Conservation (phyloP, 1,139 yeast species). For the Sugiyamaella sp. region DNA sequence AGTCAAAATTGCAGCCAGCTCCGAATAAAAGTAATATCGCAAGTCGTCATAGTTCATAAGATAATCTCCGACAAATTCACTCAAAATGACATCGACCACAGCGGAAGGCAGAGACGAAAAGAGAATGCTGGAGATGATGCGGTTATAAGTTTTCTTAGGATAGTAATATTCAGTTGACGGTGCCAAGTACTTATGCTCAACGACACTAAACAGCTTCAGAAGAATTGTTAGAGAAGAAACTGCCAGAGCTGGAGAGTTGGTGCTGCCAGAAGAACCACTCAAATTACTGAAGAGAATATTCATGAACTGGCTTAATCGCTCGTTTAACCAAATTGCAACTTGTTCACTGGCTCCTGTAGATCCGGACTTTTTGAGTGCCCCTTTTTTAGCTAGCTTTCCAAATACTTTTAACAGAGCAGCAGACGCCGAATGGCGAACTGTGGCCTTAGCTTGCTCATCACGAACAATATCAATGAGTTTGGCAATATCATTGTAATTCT, state of each 20-base stretch:
- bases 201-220: slow-evolving; percentile 60
- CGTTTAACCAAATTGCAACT: slow-evolving; percentile 57
- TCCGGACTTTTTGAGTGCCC: slow-evolving; percentile 47
- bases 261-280: slow-evolving; percentile 37
- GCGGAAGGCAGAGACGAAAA: slow-evolving; percentile 22
- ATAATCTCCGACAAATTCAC: slow-evolving; percentile 61
- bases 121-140: slow-evolving; percentile 54
- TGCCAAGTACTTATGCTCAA: slow-evolving; percentile 60
- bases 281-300: slow-evolving; percentile 45
- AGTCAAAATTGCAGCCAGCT: slow-evolving; percentile 26
- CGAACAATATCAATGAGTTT: slow-evolving; percentile 49
- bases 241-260: slow-evolving; percentile 59
- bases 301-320: slow-evolving; percentile 62
- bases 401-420: slow-evolving; percentile 60
- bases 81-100: slow-evolving; percentile 52
- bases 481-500: slow-evolving; percentile 57
- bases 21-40: slow-evolving; percentile 37
- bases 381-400: slow-evolving; percentile 55
- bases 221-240: slow-evolving; percentile 55
- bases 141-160: slow-evolving; percentile 59
- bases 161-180: slow-evolving; percentile 59
- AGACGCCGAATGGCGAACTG: slow-evolving; percentile 42
- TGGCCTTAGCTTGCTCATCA: slow-evolving; percentile 37
- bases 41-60: slow-evolving; percentile 49
- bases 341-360: slow-evolving; percentile 40